Conservation (phyloP, 306 rosid genomes). For the Amphicarpaea edgeworthii region DNA sequence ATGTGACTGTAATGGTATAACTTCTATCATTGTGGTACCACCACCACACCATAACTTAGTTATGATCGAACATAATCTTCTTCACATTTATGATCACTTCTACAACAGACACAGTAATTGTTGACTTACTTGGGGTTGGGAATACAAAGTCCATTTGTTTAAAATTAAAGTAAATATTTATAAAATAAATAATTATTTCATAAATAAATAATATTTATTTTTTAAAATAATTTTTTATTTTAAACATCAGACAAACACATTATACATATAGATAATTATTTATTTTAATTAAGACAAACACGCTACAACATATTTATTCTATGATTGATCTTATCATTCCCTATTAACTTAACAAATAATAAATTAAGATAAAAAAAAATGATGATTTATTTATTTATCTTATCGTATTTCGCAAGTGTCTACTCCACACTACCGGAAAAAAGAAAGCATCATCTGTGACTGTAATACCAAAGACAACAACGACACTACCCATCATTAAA, state of each 20-base stretch:
- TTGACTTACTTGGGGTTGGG: background rate
- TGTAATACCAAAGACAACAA: background rate
- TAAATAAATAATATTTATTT: too few species aligned
- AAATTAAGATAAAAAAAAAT: background rate
- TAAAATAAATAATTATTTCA: too few species aligned
- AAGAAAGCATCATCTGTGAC: background rate
- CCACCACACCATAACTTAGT: background rate
- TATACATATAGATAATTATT: too few species aligned
- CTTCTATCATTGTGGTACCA: background rate
- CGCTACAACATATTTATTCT: too few species aligned
- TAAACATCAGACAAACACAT: too few species aligned
- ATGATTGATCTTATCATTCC: background rate
- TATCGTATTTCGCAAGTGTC: background rate
- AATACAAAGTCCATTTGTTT: too few species aligned
- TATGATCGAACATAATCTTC: constrained; percentile 5
- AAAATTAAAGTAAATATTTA: too few species aligned
- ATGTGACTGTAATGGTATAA: constrained; percentile 3
- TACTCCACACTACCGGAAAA: background rate
- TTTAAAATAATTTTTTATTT: too few species aligned
- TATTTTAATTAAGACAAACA: too few species aligned
- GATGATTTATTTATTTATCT: background rate
- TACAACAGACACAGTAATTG: background rate
- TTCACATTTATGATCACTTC: background rate
- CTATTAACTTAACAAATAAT: background rate
- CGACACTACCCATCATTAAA: background rate